A percentile compares a stretch with the other conserved stretches of the same genome.
Evolutionary conservation across 352 stramenopile genomes (phyloP).

Genomic region (Pythium angustatum): DNA sequence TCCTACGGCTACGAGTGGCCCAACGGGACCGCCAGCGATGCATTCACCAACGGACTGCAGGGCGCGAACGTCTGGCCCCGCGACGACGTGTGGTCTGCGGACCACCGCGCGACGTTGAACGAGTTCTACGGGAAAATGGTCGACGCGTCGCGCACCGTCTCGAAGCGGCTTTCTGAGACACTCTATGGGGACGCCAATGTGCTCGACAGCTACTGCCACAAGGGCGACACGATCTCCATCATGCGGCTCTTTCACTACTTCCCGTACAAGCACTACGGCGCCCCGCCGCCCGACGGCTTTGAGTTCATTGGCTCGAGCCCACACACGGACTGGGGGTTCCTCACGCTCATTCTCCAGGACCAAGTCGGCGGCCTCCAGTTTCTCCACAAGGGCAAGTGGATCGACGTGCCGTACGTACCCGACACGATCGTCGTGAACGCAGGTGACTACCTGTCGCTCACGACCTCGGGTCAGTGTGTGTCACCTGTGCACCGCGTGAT

Average conservation of each 20-base stretch:
- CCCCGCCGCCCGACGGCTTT: conserved; percentile 45
- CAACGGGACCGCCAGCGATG: background rate
- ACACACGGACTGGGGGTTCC: conserved; percentile 84
- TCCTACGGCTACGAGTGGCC: conserved; percentile 84
- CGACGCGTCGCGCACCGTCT: conserved; percentile 49
- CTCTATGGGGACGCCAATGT: conserved; percentile 55
- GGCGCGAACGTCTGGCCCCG: conserved; percentile 70
- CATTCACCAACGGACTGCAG: conserved; percentile 63
- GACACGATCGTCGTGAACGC: conserved; percentile 76
- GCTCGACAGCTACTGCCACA: conserved; percentile 56
- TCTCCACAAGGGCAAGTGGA: conserved; percentile 67
- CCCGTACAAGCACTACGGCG: conserved; percentile 60
- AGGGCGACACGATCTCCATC: conserved; percentile 82
- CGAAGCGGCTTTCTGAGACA: conserved; percentile 46
- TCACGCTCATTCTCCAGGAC: conserved; percentile 86
- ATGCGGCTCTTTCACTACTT: conserved; percentile 88
- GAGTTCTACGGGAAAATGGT: conserved; percentile 64
- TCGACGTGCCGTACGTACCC: conserved; percentile 72
- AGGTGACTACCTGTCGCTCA: conserved; percentile 81
- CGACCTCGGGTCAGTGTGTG: conserved; percentile 59
- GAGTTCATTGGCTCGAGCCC: conserved; percentile 82
- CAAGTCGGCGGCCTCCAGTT: conserved; percentile 68
- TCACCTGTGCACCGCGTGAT: conserved; percentile 80
- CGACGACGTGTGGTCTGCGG: conserved; percentile 30
- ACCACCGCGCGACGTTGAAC: conserved; percentile 47